phyloP scores from a whole-genome alignment of 257 asterid species.

The Cruciata laevipes region DNA sequence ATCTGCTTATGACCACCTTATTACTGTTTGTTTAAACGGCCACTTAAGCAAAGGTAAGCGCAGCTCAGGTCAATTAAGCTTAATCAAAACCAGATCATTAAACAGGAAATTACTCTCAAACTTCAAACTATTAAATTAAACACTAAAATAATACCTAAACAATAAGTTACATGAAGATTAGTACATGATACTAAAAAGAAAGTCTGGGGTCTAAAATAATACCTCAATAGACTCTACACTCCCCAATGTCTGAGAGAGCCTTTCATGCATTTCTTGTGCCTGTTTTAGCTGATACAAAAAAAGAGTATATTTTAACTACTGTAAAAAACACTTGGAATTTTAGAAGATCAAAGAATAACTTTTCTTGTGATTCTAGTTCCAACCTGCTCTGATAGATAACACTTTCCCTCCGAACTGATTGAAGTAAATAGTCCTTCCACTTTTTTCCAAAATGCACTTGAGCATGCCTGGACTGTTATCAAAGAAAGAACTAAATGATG shows the following conservation, averaged over 20 bases:
- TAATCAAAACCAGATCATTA: too few relatives aligned
- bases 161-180: not conserved
- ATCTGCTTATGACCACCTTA: not conserved
- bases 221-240: slow-evolving; percentile 35
- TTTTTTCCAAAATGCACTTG: slow-evolving; percentile 77
- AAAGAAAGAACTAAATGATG: slow-evolving; percentile 15
- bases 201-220: not conserved
- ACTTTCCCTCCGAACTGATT: slow-evolving; percentile 52
- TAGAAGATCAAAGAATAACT: not conserved
- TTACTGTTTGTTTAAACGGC: too few relatives aligned
- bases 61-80: not conserved
- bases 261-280: slow-evolving; percentile 47
- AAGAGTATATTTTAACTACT: slow-evolving; percentile 9
- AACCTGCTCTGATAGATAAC: slow-evolving; percentile 66
- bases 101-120: not conserved
- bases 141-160: not conserved
- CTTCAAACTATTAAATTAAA: not conserved
- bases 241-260: slow-evolving; percentile 33
- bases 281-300: slow-evolving; percentile 50
- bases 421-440: slow-evolving; percentile 63
- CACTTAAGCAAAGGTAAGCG: not conserved
- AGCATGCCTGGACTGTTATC: slow-evolving; percentile 62
- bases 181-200: not conserved
- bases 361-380: slow-evolving; percentile 13
- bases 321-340: slow-evolving; percentile 9